Base-by-base conservation (phyloP, 1,139 yeast genomes). In the Eremothecium coryli region DNA sequence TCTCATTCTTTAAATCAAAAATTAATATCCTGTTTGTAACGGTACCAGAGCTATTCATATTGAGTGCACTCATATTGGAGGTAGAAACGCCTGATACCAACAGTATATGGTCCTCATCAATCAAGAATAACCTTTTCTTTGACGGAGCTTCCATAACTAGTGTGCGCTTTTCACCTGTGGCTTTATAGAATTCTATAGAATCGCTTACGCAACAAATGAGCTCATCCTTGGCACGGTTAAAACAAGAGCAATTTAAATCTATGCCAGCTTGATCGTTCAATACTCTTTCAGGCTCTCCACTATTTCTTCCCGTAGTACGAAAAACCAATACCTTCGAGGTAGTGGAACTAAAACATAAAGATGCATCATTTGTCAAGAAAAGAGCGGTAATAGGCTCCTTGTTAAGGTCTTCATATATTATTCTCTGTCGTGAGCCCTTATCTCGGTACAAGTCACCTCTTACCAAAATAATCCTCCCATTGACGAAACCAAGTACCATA, bases 371-470 rank as follows among this genome's bases (percentile, higher is more conserved):
- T 23, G 43, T 47, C 17, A 60, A 41, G 14, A 60, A 48, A 2
- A 90, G 60, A 0, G 86, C 82, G 0, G 98, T 88, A 17, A 93
- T 70, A 0, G 97, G 95, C 35, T 84, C 93, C 18, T 63, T 60
- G 12, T 76, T 70, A 4, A 45, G 31, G 36, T 54, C 60, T 43
- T 80, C 82, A 50, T 76, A 84, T 1, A 88, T 75, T 0, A 80
- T 58, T 23, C 97, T 64, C 51, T 88, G 97, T 43, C 90, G 73
- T 4, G 95, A 76, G 0, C 98, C 98, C 39, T 95, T 62, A 51
- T 93, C 99, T 45, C 90, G 73, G 2, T 82, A 50, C 29, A 93
- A 60, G 55, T 90, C 98, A 5, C 98, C 99, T 41, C 97, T 61
- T 0, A 88, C 73, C 3, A 88, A 62, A 5, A 88, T 64, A 2